Base-by-base conservation (phyloP, 176 grass and related monocot species). In the Oryza coarctata region DNA sequence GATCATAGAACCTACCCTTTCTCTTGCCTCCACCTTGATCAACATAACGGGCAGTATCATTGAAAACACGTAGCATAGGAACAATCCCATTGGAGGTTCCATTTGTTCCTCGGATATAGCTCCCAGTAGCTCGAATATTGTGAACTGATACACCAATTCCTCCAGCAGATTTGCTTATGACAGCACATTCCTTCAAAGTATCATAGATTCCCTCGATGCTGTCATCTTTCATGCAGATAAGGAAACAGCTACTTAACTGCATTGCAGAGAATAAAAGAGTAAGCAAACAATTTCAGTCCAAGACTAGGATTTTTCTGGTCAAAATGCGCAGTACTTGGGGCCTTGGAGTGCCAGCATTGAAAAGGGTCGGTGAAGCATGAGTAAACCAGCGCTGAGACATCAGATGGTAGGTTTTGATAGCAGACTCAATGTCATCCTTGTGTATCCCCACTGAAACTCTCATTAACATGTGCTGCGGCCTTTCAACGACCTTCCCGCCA, bases 341-440 rank as follows among this genome's bases (percentile, higher is more conserved):
- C 66, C 88, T 93, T 2, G 92, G 92, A 43, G 95, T 98, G 75
- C 95, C 95, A 3, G 95, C 89, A 57, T 98, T 98, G 75, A 98
- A 98, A 63, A 98, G 89, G 0, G 95, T 98, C 0, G 95, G 95
- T 0, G 95, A 91, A 70, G 95, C 95, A 82, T 98, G 95, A 35
- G 95, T 98, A 69, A 98, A 98, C 95, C 95, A 98, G 27, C 95
- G 93, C 68, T 95, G 93, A 33, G 95, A 98, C 93, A 98, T 95
- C 25, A 95, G 74, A 68, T 98, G 95, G 82, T 98, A 98, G 0
- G 93, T 95, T 77, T 20, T 91, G 79, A 95, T 91, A 22, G 83
- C 92, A 78, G 93, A 88, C 1, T 91, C 93, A 61, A 95, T 90
- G 82, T 98, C 90, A 70, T 95, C 88, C 83, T 98, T 98, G 69